Evolutionary conservation across 441 rosid genomes (phyloP).

Genomic region (Erodium texanum): DNA sequence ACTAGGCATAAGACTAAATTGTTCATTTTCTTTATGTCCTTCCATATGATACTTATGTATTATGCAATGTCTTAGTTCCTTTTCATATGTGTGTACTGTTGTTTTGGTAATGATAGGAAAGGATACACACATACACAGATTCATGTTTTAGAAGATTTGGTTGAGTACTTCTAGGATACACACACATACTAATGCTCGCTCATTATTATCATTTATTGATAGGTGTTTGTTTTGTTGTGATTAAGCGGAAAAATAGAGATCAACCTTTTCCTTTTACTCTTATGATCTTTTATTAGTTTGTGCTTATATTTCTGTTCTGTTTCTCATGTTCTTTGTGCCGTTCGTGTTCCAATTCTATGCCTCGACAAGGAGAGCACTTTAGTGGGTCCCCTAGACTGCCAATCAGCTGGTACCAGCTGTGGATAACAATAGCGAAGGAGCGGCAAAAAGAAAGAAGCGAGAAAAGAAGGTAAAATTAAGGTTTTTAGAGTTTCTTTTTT

Average conservation of each 20-base stretch:
- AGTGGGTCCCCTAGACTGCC: conserved; percentile 80
- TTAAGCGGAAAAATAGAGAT: too few relatives aligned
- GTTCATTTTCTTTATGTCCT: neutral
- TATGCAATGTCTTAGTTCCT: neutral
- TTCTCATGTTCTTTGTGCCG: conserved; percentile 79
- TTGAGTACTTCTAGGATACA: too few relatives aligned
- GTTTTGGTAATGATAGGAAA: neutral
- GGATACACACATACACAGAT: neutral
- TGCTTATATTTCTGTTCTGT: conserved; percentile 59
- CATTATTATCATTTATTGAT: too few relatives aligned
- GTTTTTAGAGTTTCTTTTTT: too few relatives aligned
- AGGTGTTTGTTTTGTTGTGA: too few relatives aligned
- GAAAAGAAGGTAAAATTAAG: too few relatives aligned
- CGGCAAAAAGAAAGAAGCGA: too few relatives aligned
- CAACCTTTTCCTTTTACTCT: too few relatives aligned
- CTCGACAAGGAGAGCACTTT: conserved; percentile 77
- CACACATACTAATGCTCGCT: too few relatives aligned
- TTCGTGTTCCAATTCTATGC: conserved; percentile 84
- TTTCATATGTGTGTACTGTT: neutral
- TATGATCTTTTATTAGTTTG: too few relatives aligned
- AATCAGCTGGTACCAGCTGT: too few relatives aligned
- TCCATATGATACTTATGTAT: neutral
- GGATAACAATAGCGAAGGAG: too few relatives aligned
- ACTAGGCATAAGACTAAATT: neutral
- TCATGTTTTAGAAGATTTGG: neutral